Percentiles rank a stretch among this genome's conserved stretches.
These are phyloP conservation scores for Thraustotheca clavata DNA, from an alignment of 352 stramenopile species.

Conservation along the genomic window DNA sequence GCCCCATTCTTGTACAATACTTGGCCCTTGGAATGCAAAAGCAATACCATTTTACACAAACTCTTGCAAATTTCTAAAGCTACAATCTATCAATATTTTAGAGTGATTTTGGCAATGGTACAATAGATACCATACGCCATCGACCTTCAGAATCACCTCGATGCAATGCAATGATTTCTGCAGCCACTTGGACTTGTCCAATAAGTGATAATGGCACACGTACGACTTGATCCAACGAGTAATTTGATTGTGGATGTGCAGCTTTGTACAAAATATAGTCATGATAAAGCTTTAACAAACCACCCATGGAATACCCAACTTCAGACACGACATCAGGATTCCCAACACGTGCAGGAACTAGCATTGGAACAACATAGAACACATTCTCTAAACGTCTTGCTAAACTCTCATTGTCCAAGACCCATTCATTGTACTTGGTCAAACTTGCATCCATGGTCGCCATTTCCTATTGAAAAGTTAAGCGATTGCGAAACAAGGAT, in stretches of 20 bases:
- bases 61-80: conserved; percentile 69
- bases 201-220: conserved; percentile 70
- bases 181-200: conserved; percentile 69
- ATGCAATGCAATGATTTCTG: conserved; percentile 66
- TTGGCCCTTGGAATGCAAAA: conserved; percentile 32
- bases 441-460: not conserved
- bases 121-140: conserved; percentile 48
- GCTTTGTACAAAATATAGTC: conserved; percentile 54
- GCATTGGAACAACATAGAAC: conserved; percentile 65
- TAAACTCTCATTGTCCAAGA: conserved; percentile 41
- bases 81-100: conserved; percentile 40
- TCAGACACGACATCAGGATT: conserved; percentile 63
- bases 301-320: conserved; percentile 67
- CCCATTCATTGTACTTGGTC: conserved; percentile 55
- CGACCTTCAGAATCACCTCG: conserved; percentile 53
- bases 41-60: conserved; percentile 51
- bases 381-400: conserved; percentile 72
- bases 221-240: conserved; percentile 35
- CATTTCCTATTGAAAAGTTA: not conserved
- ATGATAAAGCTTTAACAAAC: conserved; percentile 68
- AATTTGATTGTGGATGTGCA: not conserved
- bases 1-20: conserved; percentile 19
- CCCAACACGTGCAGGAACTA: conserved; percentile 53
- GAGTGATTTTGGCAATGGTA: not conserved
- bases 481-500: conserved; percentile 3